Evolutionary conservation across 2,329 filamentous ascomycete species (phyloP), one percentile per base, ranked within the genome.

Genomic region (Cytospora piceae): DNA sequence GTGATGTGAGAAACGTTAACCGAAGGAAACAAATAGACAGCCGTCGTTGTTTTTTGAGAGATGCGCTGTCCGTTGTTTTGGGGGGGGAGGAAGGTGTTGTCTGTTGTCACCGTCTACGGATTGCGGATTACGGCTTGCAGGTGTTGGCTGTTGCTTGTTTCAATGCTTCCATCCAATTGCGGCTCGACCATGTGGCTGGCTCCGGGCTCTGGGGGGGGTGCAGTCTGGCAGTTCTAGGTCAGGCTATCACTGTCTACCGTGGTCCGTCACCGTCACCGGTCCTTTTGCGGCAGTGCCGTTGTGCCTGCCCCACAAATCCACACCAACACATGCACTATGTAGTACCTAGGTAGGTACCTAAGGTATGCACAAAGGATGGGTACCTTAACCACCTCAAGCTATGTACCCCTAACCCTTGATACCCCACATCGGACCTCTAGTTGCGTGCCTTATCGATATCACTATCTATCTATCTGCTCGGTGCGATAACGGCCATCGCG

Each of bases 121-220:
- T 15, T 46, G n/a, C 42, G 20, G 42, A n/a, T n/a, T 22, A 34
- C 32, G 32, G 32, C 32, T 34, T 12, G 1, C 7, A 12, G 8
- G 32, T 9, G 39, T n/a, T n/a, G 7, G 39, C n/a, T 17, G 20
- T 46, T n/a, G 20, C 5, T 22, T 20, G 20, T 42, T 17, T 42
- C 17, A 14, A 20, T 42, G 20, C 7, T 22, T n/a, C 42, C n/a
- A 4, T 22, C 20, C 20, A 46, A n/a, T 46, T 46, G 42, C 20
- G 42, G 42, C 42, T 46, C 42, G 42, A 46, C 42, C 42, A 46
- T 46, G 42, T 46, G 42, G 42, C 42, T 46, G n/a, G 42, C 42
- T 46, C n/a, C 42, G 6, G 39, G 15, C 17, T 20, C 39, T n/a
- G n/a, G n/a, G n/a, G n/a, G n/a, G n/a, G n/a, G n/a, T n/a, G n/a